These are phyloP conservation scores for Apodospora peruviana DNA, from an alignment of 495 filamentous ascomycete species.

Conservation along the genomic window DNA sequence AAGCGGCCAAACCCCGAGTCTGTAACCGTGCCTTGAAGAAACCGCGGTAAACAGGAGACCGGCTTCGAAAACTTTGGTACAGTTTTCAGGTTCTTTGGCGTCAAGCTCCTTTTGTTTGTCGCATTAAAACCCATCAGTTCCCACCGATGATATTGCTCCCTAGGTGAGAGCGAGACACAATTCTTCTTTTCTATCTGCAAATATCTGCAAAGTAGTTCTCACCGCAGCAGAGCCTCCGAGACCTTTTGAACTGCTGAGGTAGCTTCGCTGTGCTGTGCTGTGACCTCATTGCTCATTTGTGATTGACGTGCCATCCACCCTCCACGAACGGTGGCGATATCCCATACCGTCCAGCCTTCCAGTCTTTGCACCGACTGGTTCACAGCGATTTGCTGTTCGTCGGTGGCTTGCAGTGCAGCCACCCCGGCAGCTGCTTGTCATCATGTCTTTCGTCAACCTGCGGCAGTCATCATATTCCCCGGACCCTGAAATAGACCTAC, in stretches of 20 bases:
- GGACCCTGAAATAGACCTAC: conserved; percentile 15
- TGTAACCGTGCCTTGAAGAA: not conserved
- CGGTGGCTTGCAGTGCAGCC: conserved; percentile 11
- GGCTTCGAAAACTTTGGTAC: not conserved
- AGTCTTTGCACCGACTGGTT: not conserved
- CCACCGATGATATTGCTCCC: not conserved
- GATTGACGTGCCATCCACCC: conserved; percentile 4
- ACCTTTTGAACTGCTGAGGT: not conserved
- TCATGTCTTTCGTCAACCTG: conserved; percentile 21
- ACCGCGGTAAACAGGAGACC: not conserved
- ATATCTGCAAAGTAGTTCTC: not conserved
- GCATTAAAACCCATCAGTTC: not conserved
- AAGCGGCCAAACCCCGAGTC: too few relatives aligned
- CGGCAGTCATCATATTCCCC: conserved; percentile 13
- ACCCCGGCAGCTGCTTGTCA: conserved; percentile 9
- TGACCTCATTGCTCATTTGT: conserved; percentile 19
- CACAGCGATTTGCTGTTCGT: conserved; percentile 3
- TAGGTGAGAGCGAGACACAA: not conserved
- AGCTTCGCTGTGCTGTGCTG: not conserved
- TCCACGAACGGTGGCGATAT: conserved; percentile 9
- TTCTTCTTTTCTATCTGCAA: not conserved
- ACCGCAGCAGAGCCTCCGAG: not conserved
- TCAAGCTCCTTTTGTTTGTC: not conserved
- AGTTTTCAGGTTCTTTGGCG: too few relatives aligned
- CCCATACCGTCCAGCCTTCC: not conserved